Base-by-base conservation (phyloP, 805 yeast species). In the Candida nemodendra region DNA sequence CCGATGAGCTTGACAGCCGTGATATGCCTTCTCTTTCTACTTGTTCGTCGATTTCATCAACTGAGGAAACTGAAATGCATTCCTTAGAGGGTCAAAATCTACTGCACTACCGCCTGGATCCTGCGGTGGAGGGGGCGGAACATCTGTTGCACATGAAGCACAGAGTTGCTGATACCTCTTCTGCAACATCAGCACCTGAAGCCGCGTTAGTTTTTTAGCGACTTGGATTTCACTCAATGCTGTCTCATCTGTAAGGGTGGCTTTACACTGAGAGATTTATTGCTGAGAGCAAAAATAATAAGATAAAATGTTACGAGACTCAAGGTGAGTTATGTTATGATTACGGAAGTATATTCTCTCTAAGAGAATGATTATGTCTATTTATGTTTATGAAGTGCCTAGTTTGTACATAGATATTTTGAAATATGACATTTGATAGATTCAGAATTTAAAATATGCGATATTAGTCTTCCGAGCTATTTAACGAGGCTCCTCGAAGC, bases 21-120 rank as follows among this genome's bases (percentile, higher is more conserved):
- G 59, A 57, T 18, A 39, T 59, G 17, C 64, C 64, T 14, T 47
- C 51, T 1, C 38, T 59, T 7, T 47, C 62, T 2, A 45, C 45
- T 30, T 57, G 63, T 24, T 55, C 61, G 9, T 56, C 63, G 1
- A 42, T 38, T 9, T 55, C 59, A 4, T 54, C 59, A n/a, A 38
- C 41, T 12, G 61, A 57, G 34, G 56, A 49, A 16, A 17, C 24
- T 22, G 40, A 38, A 3, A 19, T 30, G 24, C 38, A 23, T n/a
- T 19, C 24, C 7, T 21, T 21, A 8, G 24, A 21, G 24, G 7
- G 9, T 21, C 9, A 21, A 8, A 11, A 11, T 21, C 7, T 8
- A 8, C 7, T 21, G 9, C 11, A 8, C 7, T 7, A 11, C 7
- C 11, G 24, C 11, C 9, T 8, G 7, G 9, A 8, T 11, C 11